Conservation (phyloP, 495 filamentous ascomycete genomes). For the Evansstolkia leycettana region DNA sequence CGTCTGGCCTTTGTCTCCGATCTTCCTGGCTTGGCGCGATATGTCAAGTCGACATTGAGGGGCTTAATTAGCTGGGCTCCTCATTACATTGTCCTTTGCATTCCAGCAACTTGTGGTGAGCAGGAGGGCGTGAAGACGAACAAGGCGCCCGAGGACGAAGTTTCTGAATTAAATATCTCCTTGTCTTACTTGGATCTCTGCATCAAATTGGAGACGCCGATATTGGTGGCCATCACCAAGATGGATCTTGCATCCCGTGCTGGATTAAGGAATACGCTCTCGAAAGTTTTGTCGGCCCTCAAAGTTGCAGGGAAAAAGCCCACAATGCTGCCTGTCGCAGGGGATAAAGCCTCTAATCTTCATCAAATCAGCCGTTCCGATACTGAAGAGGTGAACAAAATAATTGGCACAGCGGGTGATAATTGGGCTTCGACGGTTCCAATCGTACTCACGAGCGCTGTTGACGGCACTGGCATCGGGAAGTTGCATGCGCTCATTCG, state of each 20-base stretch:
- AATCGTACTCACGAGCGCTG: slow-evolving; percentile 77
- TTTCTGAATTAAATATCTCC: slow-evolving; percentile 52
- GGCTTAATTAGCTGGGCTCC: slow-evolving; percentile 93
- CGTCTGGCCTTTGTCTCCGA: slow-evolving; percentile 81
- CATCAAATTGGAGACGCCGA: slow-evolving; percentile 59
- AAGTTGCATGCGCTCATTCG: slow-evolving; percentile 72
- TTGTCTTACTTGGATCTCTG: slow-evolving; percentile 80
- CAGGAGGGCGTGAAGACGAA: slow-evolving; percentile 30
- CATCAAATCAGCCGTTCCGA: slow-evolving; percentile 31
- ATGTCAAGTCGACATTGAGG: slow-evolving; percentile 73
- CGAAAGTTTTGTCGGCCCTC: slow-evolving; percentile 60
- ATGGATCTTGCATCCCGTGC: slow-evolving; percentile 69
- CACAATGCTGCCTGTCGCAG: slow-evolving; percentile 41
- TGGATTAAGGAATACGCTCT: slow-evolving; percentile 54
- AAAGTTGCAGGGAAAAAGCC: slow-evolving; percentile 67
- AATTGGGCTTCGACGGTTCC: slow-evolving; percentile 52
- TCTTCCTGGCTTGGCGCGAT: slow-evolving; percentile 80
- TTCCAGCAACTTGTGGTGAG: slow-evolving; percentile 66
- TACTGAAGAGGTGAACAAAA: slow-evolving; percentile 35
- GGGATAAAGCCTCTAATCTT: slow-evolving; percentile 17
- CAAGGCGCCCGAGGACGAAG: slow-evolving; percentile 34
- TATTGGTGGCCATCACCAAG: slow-evolving; percentile 80
- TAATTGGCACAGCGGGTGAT: slow-evolving; percentile 27
- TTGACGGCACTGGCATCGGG: slow-evolving; percentile 72
- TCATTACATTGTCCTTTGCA: slow-evolving; percentile 82